A percentile compares a stretch with the other conserved stretches of the same genome.
phyloP scores from a whole-genome alignment of 495 filamentous ascomycete genomes.

The Geopyxis carbonaria region DNA sequence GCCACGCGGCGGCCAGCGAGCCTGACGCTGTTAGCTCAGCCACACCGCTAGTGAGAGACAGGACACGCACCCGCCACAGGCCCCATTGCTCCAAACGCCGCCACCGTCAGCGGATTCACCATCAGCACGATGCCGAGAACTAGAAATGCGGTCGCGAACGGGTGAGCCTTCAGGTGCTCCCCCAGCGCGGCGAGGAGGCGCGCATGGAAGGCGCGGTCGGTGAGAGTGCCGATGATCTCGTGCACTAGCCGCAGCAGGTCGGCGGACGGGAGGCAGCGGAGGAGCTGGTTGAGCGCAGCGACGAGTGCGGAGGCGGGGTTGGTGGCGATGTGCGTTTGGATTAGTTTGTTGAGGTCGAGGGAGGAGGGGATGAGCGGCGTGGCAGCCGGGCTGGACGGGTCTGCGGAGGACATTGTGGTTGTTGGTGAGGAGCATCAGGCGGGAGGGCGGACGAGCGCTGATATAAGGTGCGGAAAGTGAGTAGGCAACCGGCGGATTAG shows the following conservation, averaged over 20 bases:
- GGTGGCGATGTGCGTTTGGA: neutral
- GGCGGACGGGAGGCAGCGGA: neutral
- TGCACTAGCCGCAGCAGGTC: neutral
- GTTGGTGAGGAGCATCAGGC: no score
- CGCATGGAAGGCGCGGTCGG: neutral
- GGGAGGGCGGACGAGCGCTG: no score
- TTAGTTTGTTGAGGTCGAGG: neutral
- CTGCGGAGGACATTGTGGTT: no score
- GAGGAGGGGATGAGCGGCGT: no score
- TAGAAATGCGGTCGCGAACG: slow-evolving; percentile 1
- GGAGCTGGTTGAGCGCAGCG: neutral
- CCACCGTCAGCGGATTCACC: slow-evolving; percentile 1
- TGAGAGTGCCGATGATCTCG: neutral
- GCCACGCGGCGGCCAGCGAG: slow-evolving; percentile 1
- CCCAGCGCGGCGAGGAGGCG: neutral
- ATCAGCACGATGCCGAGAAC: slow-evolving; percentile 3
- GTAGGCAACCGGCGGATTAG: no score
- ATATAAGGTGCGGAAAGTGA: no score
- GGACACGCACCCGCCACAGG: neutral
- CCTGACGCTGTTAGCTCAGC: neutral
- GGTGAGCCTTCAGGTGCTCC: neutral
- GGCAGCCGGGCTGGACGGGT: no score
- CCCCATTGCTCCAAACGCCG: slow-evolving; percentile 1
- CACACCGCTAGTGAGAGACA: neutral
- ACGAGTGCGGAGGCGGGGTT: neutral